Percentiles rank a stretch among this genome's conserved stretches.
phyloP scores from a whole-genome alignment of 1,139 yeast species.

The Geotrichum macrosporum region DNA sequence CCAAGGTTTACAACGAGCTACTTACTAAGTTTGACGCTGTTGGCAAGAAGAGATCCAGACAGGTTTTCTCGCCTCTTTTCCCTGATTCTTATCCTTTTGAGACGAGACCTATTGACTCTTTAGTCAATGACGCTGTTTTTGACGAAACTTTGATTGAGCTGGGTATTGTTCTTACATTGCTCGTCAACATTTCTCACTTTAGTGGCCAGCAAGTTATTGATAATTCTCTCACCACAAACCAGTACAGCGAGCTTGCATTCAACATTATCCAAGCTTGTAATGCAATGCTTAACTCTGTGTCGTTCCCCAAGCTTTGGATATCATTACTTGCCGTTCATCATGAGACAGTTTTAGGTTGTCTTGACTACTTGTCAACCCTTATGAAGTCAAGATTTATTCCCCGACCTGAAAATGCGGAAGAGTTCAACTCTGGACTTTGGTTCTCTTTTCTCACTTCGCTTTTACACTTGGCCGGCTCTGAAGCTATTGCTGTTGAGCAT shows the following conservation, averaged over 20 bases:
- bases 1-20: slow-evolving; percentile 33
- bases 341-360: slow-evolving; percentile 58
- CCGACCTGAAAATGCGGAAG: slow-evolving; percentile 53
- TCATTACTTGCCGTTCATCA: slow-evolving; percentile 39
- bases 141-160: slow-evolving; percentile 74
- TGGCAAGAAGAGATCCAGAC: slow-evolving; percentile 18
- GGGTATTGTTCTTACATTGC: slow-evolving; percentile 42
- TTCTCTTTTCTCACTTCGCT: slow-evolving; percentile 54
- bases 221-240: slow-evolving; percentile 49
- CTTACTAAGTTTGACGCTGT: slow-evolving; percentile 27
- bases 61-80: slow-evolving; percentile 46
- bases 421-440: slow-evolving; percentile 54
- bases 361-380: slow-evolving; percentile 47
- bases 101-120: slow-evolving; percentile 66
- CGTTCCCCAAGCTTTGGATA: slow-evolving; percentile 42
- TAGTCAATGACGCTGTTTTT: slow-evolving; percentile 63
- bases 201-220: slow-evolving; percentile 53
- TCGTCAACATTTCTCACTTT: slow-evolving; percentile 34
- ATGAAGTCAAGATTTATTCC: slow-evolving; percentile 45
- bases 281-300: slow-evolving; percentile 38
- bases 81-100: slow-evolving; percentile 65
- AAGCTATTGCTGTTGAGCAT: slow-evolving; percentile 34
- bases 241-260: slow-evolving; percentile 35
- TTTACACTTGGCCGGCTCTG: slow-evolving; percentile 49
- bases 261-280: slow-evolving; percentile 42